These are phyloP conservation scores for Scedosporium minutisporum DNA, from an alignment of 2,329 filamentous ascomycete species.

Conservation along the genomic window DNA sequence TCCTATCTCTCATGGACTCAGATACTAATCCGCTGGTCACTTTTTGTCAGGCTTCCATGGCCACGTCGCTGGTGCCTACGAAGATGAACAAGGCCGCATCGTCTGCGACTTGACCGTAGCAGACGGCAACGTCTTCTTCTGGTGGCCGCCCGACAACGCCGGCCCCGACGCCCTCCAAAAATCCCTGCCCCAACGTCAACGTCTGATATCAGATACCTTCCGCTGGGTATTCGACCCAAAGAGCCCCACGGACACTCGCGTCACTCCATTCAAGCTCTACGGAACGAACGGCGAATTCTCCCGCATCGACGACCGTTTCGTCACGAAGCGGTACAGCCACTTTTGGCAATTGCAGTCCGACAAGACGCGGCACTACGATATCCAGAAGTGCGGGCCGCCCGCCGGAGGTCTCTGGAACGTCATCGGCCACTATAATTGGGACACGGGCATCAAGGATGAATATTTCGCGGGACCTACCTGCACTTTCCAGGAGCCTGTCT, in stretches of 20 bases:
- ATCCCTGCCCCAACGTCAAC: background rate
- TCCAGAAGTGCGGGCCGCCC: conserved; percentile 31
- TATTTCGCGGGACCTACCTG: conserved; percentile 34
- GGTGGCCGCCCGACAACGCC: conserved; percentile 28
- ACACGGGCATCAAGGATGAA: conserved; percentile 25
- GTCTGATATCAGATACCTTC: conserved; percentile 6
- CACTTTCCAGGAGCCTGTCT: conserved; percentile 44
- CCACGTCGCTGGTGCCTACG: conserved; percentile 37
- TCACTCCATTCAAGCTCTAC: conserved; percentile 25
- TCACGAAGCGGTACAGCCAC: conserved; percentile 32
- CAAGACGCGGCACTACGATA: conserved; percentile 29
- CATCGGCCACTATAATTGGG: conserved; percentile 34
- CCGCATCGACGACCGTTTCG: conserved; percentile 36
- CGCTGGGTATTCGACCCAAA: conserved; percentile 11
- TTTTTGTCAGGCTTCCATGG: conserved; percentile 29
- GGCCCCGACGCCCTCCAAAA: conserved; percentile 7
- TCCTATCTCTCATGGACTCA: background rate
- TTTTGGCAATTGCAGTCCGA: conserved; percentile 35
- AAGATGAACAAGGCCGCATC: conserved; percentile 33
- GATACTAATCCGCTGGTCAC: background rate
- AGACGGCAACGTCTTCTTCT: conserved; percentile 36
- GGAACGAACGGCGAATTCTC: conserved; percentile 39
- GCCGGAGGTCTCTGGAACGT: conserved; percentile 36
- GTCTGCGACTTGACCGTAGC: conserved; percentile 33
- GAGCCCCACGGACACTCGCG: conserved; percentile 23